Base-by-base conservation (phyloP, 176 grass and related monocot genomes). In the Tillandsia fasciculata region DNA sequence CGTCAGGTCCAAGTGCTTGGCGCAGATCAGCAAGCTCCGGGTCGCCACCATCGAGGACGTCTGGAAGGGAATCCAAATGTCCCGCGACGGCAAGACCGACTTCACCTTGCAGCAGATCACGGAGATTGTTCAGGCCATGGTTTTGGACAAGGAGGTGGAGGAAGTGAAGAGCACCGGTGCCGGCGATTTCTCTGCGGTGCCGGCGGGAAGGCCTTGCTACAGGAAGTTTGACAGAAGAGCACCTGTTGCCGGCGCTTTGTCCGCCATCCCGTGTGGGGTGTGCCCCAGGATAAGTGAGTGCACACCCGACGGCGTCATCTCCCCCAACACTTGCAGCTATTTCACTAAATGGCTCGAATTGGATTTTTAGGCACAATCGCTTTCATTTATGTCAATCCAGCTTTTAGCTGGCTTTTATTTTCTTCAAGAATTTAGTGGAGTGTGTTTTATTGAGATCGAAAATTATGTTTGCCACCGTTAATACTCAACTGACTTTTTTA, bases 281-380 rank as follows among this genome's bases (percentile, higher is more conserved):
- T 91, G 88, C 58, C 88, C 88, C 11, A 64, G 80, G 64, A 84
- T 91, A 6, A 73, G 82, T 0, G 88, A 87, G 64, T 91, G 88
- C 88, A 81, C 84, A 1, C 81, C 81, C 12, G 75, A 79, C 3
- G 84, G 88, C 22, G 68, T 84, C 48, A 87, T 91, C 51, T 91
- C 88, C 20, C 88, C 88, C 0, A 76, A 15, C 26, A 87, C 77
- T n/a, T 91, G 88, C 49, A 68, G 76, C 22, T 91, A 91, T 74
- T 91, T 83, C 80, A 73, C 78, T 18, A 87, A 91, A 61, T 91
- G 88, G 83, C 74, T 91, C 27, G 66, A 84, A 63, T 63, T 86
- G 80, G 88, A 91, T 66, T 91, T 91, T 81, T 87, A 91, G 80
- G 17, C 9, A 2, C 29, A 24, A 24, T 24, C 24, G 24, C 1